Conservation (phyloP, 129 eudicot genomes). For the Tanacetum coccineum region DNA sequence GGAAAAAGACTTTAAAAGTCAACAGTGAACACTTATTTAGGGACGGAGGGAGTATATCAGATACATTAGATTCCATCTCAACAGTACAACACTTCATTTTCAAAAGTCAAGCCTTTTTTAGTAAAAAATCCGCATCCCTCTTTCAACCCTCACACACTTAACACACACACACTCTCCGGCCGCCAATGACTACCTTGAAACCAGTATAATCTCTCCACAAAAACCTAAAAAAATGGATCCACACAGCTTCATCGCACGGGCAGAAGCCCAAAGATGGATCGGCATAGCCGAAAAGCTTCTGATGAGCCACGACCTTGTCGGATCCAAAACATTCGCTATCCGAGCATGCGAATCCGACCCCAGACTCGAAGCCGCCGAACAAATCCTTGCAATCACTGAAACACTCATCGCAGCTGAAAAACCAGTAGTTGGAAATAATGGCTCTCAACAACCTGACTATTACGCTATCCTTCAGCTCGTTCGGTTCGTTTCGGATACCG, state of each 20-base stretch:
- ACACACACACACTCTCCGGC: too few species aligned
- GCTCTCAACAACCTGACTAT: slow-evolving; percentile 49
- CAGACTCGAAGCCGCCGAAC: slow-evolving; percentile 61
- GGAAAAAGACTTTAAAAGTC: too few species aligned
- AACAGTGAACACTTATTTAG: too few species aligned
- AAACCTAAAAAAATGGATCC: slow-evolving; percentile 52
- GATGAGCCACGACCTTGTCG: slow-evolving; percentile 56
- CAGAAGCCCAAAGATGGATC: slow-evolving; percentile 86
- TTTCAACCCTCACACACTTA: too few species aligned
- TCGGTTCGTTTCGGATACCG: slow-evolving; percentile 47
- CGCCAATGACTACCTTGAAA: too few species aligned
- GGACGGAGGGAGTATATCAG: too few species aligned
- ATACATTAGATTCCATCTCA: too few species aligned
- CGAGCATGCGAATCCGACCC: slow-evolving; percentile 96
- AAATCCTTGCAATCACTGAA: slow-evolving; percentile 80
- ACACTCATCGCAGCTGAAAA: slow-evolving; percentile 73
- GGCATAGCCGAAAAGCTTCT: slow-evolving; percentile 84
- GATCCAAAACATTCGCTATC: slow-evolving; percentile 81
- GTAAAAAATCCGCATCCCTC: too few species aligned
- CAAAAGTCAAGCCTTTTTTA: too few species aligned
- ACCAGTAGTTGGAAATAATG: slow-evolving; percentile 38
- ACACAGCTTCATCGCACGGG: slow-evolving; percentile 46
- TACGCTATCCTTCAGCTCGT: slow-evolving; percentile 71
- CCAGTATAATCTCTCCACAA: too few species aligned
- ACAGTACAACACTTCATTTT: too few species aligned